These are phyloP conservation scores for Barnettozyma sp. DNA, from an alignment of 805 yeast genomes.

Conservation along the genomic window DNA sequence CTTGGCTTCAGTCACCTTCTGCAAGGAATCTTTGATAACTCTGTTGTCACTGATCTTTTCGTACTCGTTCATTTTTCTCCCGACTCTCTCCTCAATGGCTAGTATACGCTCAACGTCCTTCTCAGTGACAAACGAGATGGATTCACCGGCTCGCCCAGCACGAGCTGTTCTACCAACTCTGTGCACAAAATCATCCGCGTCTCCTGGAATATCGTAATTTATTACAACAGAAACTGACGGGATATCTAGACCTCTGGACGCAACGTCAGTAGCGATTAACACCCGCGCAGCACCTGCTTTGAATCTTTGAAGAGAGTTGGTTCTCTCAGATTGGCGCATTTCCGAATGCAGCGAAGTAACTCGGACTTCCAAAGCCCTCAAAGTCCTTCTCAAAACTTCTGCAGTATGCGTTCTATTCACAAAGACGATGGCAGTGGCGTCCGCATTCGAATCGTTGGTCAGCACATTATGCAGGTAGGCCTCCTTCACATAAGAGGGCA, in stretches of 20 bases:
- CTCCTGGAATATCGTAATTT: slow-evolving; percentile 91
- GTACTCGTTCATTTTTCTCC: slow-evolving; percentile 71
- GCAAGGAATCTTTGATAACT: slow-evolving; percentile 67
- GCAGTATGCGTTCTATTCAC: slow-evolving; percentile 90
- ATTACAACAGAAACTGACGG: slow-evolving; percentile 87
- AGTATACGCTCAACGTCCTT: slow-evolving; percentile 75
- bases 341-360: slow-evolving; percentile 91
- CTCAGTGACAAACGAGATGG: slow-evolving; percentile 78
- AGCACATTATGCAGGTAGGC: slow-evolving; percentile 73
- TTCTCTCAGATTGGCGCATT: slow-evolving; percentile 88
- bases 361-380: slow-evolving; percentile 65
- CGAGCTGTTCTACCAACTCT: slow-evolving; percentile 99
- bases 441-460: slow-evolving; percentile 51
- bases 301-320: slow-evolving; percentile 86
- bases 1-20: slow-evolving; percentile 70
- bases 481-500: slow-evolving; percentile 87
- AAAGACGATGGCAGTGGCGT: slow-evolving; percentile 75
- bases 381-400: slow-evolving; percentile 73
- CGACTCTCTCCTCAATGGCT: slow-evolving; percentile 81
- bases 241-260: slow-evolving; percentile 94
- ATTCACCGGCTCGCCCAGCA: slow-evolving; percentile 87
- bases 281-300: slow-evolving; percentile 93
- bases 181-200: slow-evolving; percentile 93
- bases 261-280: slow-evolving; percentile 93
- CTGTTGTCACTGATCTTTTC: slow-evolving; percentile 66